Conservation (phyloP, 352 stramenopile species). For the Thraustotheca clavata region DNA sequence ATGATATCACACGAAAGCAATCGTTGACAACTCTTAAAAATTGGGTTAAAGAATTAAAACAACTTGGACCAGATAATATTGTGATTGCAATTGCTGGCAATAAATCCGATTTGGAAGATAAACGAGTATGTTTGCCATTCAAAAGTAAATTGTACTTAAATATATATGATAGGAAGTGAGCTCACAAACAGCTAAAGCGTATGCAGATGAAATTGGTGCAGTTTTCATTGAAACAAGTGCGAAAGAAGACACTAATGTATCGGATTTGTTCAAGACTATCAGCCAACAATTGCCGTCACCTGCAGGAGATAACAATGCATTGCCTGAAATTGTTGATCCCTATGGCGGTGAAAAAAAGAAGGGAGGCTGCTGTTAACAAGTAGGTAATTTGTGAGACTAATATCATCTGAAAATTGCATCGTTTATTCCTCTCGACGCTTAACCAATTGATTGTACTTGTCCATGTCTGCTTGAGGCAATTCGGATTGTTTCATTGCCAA, state of each 20-base stretch:
- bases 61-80: slow-evolving; percentile 89
- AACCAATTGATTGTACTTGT: not conserved
- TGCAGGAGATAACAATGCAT: slow-evolving; percentile 64
- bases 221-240: slow-evolving; percentile 93
- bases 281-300: slow-evolving; percentile 69
- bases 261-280: slow-evolving; percentile 89
- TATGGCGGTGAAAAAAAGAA: slow-evolving; percentile 81
- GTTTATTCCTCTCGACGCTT: not conserved
- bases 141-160: too few relatives aligned
- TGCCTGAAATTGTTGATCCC: slow-evolving; percentile 79
- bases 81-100: slow-evolving; percentile 94
- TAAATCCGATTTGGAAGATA: slow-evolving; percentile 89
- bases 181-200: slow-evolving; percentile 73
- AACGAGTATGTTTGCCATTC: slow-evolving; percentile 40
- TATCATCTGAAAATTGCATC: not conserved
- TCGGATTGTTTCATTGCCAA: not conserved
- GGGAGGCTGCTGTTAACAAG: slow-evolving; percentile 58
- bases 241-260: slow-evolving; percentile 92
- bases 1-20: slow-evolving; percentile 96
- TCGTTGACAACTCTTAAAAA: slow-evolving; percentile 91
- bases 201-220: slow-evolving; percentile 88
- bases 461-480: not conserved
- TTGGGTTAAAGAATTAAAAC: slow-evolving; percentile 92
- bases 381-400: slow-evolving; percentile 6
- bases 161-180: slow-evolving; percentile 63